Percentiles rank a stretch among this genome's conserved stretches.
These are phyloP conservation scores for Lachancea cidri DNA, from an alignment of 805 yeast species.

Conservation along the genomic window DNA sequence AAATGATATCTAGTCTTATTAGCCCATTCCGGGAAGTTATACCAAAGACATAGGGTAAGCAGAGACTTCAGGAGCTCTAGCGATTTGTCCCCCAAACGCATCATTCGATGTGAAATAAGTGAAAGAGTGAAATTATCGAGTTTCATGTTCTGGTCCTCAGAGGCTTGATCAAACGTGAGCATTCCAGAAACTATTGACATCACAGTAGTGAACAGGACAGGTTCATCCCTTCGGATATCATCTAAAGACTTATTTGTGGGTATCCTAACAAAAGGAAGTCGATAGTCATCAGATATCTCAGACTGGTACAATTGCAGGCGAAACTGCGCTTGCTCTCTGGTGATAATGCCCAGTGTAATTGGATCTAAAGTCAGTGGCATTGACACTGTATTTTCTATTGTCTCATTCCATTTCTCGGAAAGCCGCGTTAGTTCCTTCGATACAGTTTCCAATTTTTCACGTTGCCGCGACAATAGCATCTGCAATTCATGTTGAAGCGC, in stretches of 20 bases:
- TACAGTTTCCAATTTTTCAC: conserved; percentile 36
- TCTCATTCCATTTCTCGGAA: conserved; percentile 40
- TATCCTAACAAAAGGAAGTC: conserved; percentile 51
- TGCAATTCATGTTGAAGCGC: conserved; percentile 6
- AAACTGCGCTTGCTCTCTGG: conserved; percentile 51
- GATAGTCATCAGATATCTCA: conserved; percentile 40
- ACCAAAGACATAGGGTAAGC: conserved; percentile 66
- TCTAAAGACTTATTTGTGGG: conserved; percentile 42
- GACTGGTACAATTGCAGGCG: conserved; percentile 48
- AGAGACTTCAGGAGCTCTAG: conserved; percentile 61
- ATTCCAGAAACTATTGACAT: conserved; percentile 55
- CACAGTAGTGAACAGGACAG: conserved; percentile 58
- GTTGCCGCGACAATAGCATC: conserved; percentile 23
- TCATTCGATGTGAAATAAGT: conserved; percentile 50
- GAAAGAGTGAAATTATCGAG: conserved; percentile 51
- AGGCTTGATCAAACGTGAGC: conserved; percentile 27
- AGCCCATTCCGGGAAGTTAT: conserved; percentile 76
- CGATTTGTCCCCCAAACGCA: conserved; percentile 66
- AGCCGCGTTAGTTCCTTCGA: conserved; percentile 39
- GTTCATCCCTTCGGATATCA: conserved; percentile 45
- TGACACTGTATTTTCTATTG: conserved; percentile 43
- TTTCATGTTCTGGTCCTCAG: conserved; percentile 40
- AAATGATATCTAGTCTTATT: conserved; percentile 75
- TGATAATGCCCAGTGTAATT: conserved; percentile 51
- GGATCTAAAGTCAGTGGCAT: conserved; percentile 45